phyloP scores from a whole-genome alignment of 345 rosid genomes.

The Erysimum cheiranthoides region DNA sequence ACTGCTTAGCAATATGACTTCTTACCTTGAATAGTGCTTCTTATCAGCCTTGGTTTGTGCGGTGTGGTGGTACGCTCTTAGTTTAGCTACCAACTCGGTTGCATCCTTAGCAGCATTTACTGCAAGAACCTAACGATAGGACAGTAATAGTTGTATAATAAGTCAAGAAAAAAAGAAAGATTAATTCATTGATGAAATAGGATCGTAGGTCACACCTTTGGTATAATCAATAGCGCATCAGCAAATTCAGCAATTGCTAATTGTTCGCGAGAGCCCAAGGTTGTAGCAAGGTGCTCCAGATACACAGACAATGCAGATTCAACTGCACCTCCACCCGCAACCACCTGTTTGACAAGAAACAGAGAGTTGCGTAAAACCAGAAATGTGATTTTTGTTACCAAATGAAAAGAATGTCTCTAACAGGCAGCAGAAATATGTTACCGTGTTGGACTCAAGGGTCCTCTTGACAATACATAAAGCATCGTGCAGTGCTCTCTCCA shows the following conservation, averaged over 20 bases:
- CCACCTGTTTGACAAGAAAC: constrained; percentile 62
- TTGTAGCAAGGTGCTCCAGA: constrained; percentile 91
- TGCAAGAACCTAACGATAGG: constrained; percentile 72
- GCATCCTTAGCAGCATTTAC: constrained; percentile 99
- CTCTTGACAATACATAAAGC: constrained; percentile 87
- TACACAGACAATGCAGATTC: constrained; percentile 91
- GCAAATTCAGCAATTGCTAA: constrained; percentile 97
- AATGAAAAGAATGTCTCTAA: not conserved
- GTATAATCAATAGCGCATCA: constrained; percentile 81
- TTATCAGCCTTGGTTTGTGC: constrained; percentile 97
- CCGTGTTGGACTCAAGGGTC: constrained; percentile 94
- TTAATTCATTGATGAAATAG: not conserved
- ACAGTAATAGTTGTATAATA: not conserved
- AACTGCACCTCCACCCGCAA: constrained; percentile 99
- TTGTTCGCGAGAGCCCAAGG: constrained; percentile 93
- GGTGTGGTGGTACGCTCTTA: constrained; percentile 91
- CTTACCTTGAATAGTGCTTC: constrained; percentile 84
- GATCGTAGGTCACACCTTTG: constrained; percentile 62
- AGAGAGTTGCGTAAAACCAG: constrained; percentile 4
- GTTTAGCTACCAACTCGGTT: constrained; percentile 90
- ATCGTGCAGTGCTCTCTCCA: constrained; percentile 96
- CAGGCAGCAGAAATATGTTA: constrained; percentile 43
- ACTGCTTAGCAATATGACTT: not conserved
- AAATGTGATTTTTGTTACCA: not conserved
- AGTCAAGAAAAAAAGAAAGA: not conserved